Base-by-base conservation (phyloP, 164 flowering plant genomes). In the Amborella trichopoda region DNA sequence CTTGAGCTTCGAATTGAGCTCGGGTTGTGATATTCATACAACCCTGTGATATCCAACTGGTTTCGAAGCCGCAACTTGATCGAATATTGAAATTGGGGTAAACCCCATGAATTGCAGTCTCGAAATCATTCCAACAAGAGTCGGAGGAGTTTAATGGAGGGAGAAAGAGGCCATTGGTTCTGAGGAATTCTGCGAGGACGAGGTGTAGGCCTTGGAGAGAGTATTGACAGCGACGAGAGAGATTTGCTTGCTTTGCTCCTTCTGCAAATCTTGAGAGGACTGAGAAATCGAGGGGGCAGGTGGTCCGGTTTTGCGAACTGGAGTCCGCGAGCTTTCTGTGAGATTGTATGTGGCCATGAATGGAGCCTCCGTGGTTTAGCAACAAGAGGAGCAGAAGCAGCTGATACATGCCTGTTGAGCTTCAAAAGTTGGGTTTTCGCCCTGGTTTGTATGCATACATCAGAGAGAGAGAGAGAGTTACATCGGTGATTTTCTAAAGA, bases 11-110 rank as follows among this genome's bases (percentile, higher is more conserved):
- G 37, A 78, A 81, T 26, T 76, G 58, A 1, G 50, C 16, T 10
- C 59, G 49, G 17, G 76, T 53, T 23, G 76, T 67, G 32, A 78
- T 66, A 52, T 76, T 72, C 81, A 72, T 72, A 56, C 85, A 81
- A 1, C 69, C 72, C 27, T 65, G 40, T 1, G 79, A 62, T 25
- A 81, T 67, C 77, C 69, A 70, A 1, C 38, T 23, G 17, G 75
- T 67, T 23, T 64, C 23, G 48, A 74, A 74, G 16, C 77, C 77
- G 42, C 90, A 81, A 4, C 39, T 6, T 18, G 74, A 18, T 23
- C 62, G 55, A 22, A 76, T 50, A 38, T 69, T 61, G 43, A 76
- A 64, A 4, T 34, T 50, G 8, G 67, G 60, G n/a, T 25, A 1
- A 52, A 55, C 56, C 3, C 50, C 55, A 21, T 36, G 2, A 20